Evolutionary conservation across 179 eudicot genomes (phyloP).

Genomic region (Amaranthus tricolor): DNA sequence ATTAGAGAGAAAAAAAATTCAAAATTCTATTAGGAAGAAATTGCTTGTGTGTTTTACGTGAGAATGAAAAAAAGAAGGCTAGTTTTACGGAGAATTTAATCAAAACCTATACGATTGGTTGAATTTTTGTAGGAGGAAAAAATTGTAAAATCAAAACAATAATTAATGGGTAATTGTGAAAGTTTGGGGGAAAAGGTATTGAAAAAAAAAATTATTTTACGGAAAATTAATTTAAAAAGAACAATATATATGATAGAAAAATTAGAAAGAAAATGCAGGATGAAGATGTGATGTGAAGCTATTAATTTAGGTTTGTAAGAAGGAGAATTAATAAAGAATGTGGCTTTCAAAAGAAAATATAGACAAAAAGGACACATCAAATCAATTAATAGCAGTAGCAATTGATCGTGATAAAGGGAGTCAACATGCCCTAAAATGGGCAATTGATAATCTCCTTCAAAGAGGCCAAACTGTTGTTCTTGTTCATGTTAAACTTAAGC

Average conservation of each 20-base stretch:
- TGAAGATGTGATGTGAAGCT: not conserved
- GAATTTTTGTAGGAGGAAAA: slow-evolving; percentile 9
- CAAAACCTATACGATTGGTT: slow-evolving; percentile 1
- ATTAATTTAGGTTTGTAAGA: not conserved
- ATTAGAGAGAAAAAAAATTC: too few relatives aligned
- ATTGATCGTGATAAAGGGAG: slow-evolving; percentile 72
- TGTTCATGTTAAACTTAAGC: slow-evolving; percentile 57
- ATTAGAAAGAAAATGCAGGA: not conserved
- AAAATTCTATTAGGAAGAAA: not conserved
- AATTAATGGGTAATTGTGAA: slow-evolving; percentile 8
- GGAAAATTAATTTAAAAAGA: not conserved
- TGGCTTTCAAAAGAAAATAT: slow-evolving; percentile 31
- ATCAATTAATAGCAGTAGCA: slow-evolving; percentile 63
- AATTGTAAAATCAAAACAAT: not conserved
- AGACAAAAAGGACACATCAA: slow-evolving; percentile 34
- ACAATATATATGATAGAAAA: too few relatives aligned
- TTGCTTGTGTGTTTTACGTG: not conserved
- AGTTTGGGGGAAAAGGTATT: not conserved
- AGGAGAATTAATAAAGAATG: slow-evolving; percentile 19
- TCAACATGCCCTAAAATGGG: slow-evolving; percentile 78
- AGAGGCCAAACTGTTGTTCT: slow-evolving; percentile 56
- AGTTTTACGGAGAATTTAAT: slow-evolving; percentile 19
- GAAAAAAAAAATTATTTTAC: not conserved
- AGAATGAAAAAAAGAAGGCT: slow-evolving; percentile 33
- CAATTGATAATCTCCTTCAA: slow-evolving; percentile 57